These are phyloP conservation scores for Pisolithus orientalis DNA, from an alignment of 768 basidiomycete genomes.

Conservation along the genomic window DNA sequence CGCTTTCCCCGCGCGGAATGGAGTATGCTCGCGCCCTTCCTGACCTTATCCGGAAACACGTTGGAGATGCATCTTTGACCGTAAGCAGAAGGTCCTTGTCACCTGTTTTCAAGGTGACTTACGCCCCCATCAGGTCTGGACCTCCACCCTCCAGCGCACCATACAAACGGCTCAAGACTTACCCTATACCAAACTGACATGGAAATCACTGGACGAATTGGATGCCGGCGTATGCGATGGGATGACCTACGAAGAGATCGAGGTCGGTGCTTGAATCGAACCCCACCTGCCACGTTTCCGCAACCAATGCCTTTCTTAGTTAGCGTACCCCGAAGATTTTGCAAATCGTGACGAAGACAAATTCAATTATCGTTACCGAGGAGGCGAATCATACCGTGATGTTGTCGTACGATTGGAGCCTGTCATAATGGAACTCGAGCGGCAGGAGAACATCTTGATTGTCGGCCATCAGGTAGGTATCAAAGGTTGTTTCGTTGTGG, in stretches of 20 bases:
- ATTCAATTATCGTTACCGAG: conserved; percentile 97
- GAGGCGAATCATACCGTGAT: conserved; percentile 96
- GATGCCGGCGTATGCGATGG: conserved; percentile 99
- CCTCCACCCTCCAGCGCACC: conserved; percentile 91
- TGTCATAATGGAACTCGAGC: conserved; percentile 98
- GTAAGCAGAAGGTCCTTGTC: conserved; percentile 34
- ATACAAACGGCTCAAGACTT: conserved; percentile 83
- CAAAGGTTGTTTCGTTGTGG: not conserved
- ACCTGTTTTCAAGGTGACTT: not conserved
- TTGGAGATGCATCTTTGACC: conserved; percentile 83
- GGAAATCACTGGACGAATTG: conserved; percentile 97
- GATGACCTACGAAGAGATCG: conserved; percentile 99
- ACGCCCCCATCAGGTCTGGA: conserved; percentile 75
- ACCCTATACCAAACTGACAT: conserved; percentile 87
- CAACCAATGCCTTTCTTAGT: conserved; percentile 35
- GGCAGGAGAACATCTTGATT: conserved; percentile 95
- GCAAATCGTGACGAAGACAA: conserved; percentile 98
- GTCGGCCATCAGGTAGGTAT: conserved; percentile 81
- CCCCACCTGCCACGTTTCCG: not conserved
- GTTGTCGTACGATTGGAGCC: conserved; percentile 94
- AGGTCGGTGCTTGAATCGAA: conserved; percentile 43
- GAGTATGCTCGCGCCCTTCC: conserved; percentile 85
- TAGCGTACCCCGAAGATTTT: conserved; percentile 96
- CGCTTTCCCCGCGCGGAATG: conserved; percentile 77
- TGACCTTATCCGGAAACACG: conserved; percentile 79